Base-by-base conservation (phyloP, 148 eudicot species). In the Silene uniflora region DNA sequence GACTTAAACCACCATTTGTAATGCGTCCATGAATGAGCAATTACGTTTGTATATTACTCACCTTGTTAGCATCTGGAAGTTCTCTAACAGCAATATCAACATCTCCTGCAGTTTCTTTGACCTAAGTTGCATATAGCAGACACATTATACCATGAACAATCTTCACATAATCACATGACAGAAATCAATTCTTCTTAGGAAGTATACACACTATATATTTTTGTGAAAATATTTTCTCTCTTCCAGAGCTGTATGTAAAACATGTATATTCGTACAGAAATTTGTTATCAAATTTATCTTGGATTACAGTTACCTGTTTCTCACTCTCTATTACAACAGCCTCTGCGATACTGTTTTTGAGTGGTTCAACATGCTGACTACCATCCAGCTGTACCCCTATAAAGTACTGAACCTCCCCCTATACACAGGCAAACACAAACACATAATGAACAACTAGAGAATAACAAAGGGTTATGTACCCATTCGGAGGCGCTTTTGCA, bases 51-150 rank as follows among this genome's bases (percentile, higher is more conserved):
- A 24, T 70, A 25, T 19, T 71, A n/a, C 81, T 79, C 83, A 96
- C 99, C 95, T 77, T 77, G 85, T 96, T 96, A 77, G 97, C 99
- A 88, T 96, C 99, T 6, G 99, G 99, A 76, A 96, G 99, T 75
- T 96, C 99, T 82, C 97, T 86, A 16, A 85, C 92, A 29, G 99
- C 98, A 29, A 84, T 89, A 80, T 92, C 98, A 79, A 96, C 91
- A 80, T 92, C 87, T 83, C 60, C 85, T 71, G 98, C 99, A 75
- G 98, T 92, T 89, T 89, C 89, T 89, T 88, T 96, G 70, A 92
- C 89, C 99, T 96, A 85, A 62, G 25, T 18, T 75, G 21, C 47
- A n/a, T 35, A 76, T 14, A 71, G 61, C 46, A 22, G 62, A 19
- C 49, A 73, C 64, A 73, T 60, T 73, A 70, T 46, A 60, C 23